Conservation (phyloP, 768 basidiomycete species). For the Gymnopilus junonius region DNA sequence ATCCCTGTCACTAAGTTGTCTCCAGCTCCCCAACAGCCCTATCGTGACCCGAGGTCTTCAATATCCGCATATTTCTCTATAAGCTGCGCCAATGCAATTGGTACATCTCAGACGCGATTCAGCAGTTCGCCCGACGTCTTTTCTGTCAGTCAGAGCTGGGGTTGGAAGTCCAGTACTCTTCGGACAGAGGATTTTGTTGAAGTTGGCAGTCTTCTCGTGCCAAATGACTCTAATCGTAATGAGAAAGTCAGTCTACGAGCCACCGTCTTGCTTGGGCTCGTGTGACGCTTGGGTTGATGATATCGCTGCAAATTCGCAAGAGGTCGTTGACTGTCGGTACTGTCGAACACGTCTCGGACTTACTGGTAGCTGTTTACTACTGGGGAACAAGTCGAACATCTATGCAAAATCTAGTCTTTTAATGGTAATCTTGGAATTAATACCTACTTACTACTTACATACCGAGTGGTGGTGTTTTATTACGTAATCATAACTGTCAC, state of each 20-base stretch:
- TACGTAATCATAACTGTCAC: background rate
- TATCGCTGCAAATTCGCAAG: no score
- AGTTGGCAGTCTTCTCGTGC: constrained; percentile 31
- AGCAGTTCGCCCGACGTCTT: constrained; percentile 87
- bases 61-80: constrained; percentile 86
- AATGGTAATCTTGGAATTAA: no score
- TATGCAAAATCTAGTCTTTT: no score
- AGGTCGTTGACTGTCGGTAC: no score
- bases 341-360: no score
- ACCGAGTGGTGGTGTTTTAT: no score
- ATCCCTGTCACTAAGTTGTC: constrained; percentile 18
- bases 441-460: no score
- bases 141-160: constrained; percentile 88
- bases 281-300: constrained; percentile 39
- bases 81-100: constrained; percentile 79
- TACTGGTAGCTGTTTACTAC: no score
- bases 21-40: constrained; percentile 62
- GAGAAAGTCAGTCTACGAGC: constrained; percentile 73
- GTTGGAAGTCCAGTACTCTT: constrained; percentile 73
- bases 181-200: constrained; percentile 54
- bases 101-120: constrained; percentile 83
- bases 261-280: constrained; percentile 78
- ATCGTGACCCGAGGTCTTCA: constrained; percentile 72
- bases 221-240: constrained; percentile 25
- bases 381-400: no score